Evolutionary conservation across 768 basidiomycete genomes (phyloP).

Genomic region (Mycena chlorophos): DNA sequence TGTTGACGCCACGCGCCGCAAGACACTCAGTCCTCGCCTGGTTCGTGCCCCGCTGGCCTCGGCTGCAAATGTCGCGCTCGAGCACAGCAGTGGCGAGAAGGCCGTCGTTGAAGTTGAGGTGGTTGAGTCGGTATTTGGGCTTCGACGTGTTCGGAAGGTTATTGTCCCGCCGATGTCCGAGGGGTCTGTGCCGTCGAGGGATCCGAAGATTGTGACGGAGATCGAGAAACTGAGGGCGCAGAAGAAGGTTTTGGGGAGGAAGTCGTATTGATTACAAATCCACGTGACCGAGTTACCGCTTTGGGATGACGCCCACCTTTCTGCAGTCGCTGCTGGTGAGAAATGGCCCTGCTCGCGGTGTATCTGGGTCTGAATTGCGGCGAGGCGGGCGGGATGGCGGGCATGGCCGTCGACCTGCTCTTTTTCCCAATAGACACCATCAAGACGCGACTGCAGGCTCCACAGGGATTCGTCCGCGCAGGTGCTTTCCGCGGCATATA

Average conservation of each 20-base stretch:
- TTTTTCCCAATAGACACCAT: constrained; percentile 97
- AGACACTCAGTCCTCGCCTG: too few relatives aligned
- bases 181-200: neutral
- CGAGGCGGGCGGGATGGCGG: constrained; percentile 80
- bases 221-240: neutral
- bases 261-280: neutral
- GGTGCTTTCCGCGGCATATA: constrained; percentile 93
- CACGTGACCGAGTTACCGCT: neutral
- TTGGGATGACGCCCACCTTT: neutral
- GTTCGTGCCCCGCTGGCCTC: neutral
- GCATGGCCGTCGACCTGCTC: constrained; percentile 89
- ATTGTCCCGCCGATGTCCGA: neutral
- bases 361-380: too few relatives aligned
- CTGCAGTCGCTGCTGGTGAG: too few relatives aligned
- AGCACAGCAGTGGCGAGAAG: too few relatives aligned
- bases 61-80: too few relatives aligned
- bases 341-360: too few relatives aligned
- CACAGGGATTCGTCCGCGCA: constrained; percentile 79
- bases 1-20: too few relatives aligned
- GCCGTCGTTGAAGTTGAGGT: neutral
- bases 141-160: neutral
- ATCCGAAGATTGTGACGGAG: neutral
- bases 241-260: neutral
- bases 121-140: neutral
- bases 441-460: constrained; percentile 91